Base-by-base conservation (phyloP, 768 basidiomycete species). In the Holtermannia corniformis region DNA sequence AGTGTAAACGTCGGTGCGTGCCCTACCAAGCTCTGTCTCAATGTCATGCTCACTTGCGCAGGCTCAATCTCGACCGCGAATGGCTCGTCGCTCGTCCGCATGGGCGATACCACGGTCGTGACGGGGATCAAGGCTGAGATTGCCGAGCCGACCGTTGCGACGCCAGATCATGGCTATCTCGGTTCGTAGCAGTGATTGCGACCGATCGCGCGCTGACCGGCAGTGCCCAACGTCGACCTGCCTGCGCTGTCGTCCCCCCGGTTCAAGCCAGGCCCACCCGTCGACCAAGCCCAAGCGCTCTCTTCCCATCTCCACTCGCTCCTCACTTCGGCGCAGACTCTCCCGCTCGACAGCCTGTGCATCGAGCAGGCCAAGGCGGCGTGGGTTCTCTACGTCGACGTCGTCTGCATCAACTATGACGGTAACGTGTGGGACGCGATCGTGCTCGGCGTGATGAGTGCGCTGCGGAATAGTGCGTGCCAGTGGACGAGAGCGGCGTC, bases 101-200 rank as follows among this genome's bases (percentile, higher is more conserved):
- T 96, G 54, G 95, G 95, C 19, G 80, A 87, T 44, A 95, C 93
- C n/a, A 96, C 89, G 1, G 77, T 97, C 32, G 87, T 96, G 0
- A 96, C 92, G 63, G 95, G 95, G 0, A 81, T 99, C 59, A 96
- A 95, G 68, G 91, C 89, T 13, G 92, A 97, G 73, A 84, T 93
- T 40, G 84, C 89, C 23, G 87, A 90, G 63, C 93, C 93, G 3
- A 86, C 87, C 60, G 67, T 93, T 16, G 83, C 89, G 57, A 72
- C 72, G 1, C 86, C 85, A 0, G 75, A 78, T 14, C 77, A 82
- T 24, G 93, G 93, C 0, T 96, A 86, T 67, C 64, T 97, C 21
- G 91, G 92, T 91, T 60, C 52, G 79, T 56, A 65, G 11, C 5
- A 28, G 24, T 11, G 19, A 40, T 16, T 45, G 44, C 28, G 13